A percentile compares a stretch with the other conserved stretches of the same genome.
Conservation (phyloP, 2,329 filamentous ascomycete genomes). For the Cercospora zeina region DNA sequence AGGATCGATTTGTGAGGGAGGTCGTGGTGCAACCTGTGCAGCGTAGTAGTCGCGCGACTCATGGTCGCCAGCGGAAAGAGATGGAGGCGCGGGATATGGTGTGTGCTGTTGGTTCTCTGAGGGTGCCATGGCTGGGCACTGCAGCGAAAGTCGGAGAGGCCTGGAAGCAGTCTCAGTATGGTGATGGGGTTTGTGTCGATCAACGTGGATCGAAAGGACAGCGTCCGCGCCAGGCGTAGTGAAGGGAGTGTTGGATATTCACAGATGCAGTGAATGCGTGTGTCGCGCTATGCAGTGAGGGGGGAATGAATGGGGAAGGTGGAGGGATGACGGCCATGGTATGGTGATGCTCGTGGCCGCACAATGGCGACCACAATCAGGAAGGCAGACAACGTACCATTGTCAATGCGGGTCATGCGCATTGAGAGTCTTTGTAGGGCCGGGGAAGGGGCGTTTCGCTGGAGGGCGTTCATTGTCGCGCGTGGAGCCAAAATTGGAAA, state of each 20-base stretch:
- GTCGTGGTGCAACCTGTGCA: conserved; percentile 57
- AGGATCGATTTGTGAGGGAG: conserved; percentile 62
- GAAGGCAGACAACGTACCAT: conserved; percentile 35
- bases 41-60: conserved; percentile 63
- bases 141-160: conserved; percentile 34
- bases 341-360: conserved; percentile 25
- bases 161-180: conserved; percentile 27
- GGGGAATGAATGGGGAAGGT: background rate
- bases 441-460: conserved; percentile 44
- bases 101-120: conserved; percentile 55
- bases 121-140: conserved; percentile 47
- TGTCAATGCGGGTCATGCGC: conserved; percentile 39
- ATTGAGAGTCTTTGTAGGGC: conserved; percentile 36
- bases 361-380: conserved; percentile 32
- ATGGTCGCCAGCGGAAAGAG: conserved; percentile 62
- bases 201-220: background rate
- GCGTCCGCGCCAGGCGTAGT: conserved; percentile 18
- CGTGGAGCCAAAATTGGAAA: background rate
- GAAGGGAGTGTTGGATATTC: conserved; percentile 2
- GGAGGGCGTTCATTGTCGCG: conserved; percentile 38
- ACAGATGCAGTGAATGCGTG: conserved; percentile 12
- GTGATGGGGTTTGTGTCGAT: background rate
- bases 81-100: conserved; percentile 58
- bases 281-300: background rate
- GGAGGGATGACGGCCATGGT: conserved; percentile 8